Conservation (phyloP, 176 grass and related monocot species). For the Oryza glumipatula region DNA sequence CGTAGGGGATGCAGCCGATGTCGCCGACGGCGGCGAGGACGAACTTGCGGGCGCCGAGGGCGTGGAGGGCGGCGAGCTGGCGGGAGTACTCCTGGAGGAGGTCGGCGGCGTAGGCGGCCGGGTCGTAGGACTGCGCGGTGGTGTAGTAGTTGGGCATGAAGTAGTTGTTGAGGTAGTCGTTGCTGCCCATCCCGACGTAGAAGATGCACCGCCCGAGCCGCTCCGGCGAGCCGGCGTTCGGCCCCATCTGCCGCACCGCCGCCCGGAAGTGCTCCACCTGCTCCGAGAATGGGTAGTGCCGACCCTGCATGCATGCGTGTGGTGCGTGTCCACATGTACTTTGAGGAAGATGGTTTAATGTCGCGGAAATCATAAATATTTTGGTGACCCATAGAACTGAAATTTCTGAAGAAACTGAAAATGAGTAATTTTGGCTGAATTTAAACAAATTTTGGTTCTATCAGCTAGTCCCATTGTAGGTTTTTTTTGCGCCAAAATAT, state of each 20-base stretch:
- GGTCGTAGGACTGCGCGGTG: slow-evolving; percentile 53
- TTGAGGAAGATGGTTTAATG: neutral
- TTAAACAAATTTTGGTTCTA: no score
- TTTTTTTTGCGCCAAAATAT: no score
- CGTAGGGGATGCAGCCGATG: slow-evolving; percentile 95
- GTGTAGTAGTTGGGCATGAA: slow-evolving; percentile 84
- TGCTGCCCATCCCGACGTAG: slow-evolving; percentile 93
- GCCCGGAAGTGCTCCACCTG: slow-evolving; percentile 78
- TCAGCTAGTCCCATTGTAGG: no score
- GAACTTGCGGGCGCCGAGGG: slow-evolving; percentile 77
- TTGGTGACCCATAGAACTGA: no score
- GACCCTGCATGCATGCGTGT: slow-evolving; percentile 46
- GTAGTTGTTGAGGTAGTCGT: slow-evolving; percentile 99
- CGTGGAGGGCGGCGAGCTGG: slow-evolving; percentile 48
- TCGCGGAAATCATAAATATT: no score
- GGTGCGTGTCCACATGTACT: neutral
- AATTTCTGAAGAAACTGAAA: no score
- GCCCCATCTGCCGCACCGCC: slow-evolving; percentile 45
- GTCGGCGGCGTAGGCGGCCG: slow-evolving; percentile 48
- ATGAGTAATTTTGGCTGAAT: no score
- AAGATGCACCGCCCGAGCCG: slow-evolving; percentile 78
- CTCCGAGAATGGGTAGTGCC: slow-evolving; percentile 66
- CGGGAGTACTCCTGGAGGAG: slow-evolving; percentile 72
- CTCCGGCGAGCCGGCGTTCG: slow-evolving; percentile 24
- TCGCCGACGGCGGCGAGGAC: slow-evolving; percentile 65